phyloP scores from a whole-genome alignment of 2,329 filamentous ascomycete species.

The Rasamsonia emersonii region DNA sequence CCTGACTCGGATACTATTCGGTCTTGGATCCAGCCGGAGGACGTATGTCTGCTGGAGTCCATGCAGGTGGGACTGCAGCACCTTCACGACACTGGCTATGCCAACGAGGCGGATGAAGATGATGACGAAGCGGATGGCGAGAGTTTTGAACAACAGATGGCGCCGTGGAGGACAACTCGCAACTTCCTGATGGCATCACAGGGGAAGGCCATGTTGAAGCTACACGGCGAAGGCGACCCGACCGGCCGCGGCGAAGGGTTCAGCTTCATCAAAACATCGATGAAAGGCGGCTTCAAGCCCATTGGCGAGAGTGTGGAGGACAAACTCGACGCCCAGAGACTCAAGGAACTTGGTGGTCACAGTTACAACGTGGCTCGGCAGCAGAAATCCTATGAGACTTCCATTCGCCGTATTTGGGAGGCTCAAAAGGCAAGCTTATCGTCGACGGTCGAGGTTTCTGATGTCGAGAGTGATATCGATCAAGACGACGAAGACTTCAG shows the following conservation, averaged over 20 bases:
- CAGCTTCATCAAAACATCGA: conserved; percentile 94
- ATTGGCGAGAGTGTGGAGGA: conserved; percentile 82
- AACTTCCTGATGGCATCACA: conserved; percentile 91
- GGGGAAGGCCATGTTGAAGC: conserved; percentile 91
- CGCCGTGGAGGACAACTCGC: conserved; percentile 93
- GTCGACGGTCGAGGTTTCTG: conserved; percentile 65
- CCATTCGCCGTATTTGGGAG: conserved; percentile 87
- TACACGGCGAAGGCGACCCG: conserved; percentile 91
- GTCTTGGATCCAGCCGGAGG: conserved; percentile 86
- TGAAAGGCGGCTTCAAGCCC: conserved; percentile 96
- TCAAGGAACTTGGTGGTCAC: conserved; percentile 68
- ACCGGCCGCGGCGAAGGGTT: conserved; percentile 89
- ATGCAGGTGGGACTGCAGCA: conserved; percentile 95
- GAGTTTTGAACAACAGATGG: conserved; percentile 77
- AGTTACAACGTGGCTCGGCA: conserved; percentile 96
- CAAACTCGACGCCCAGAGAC: conserved; percentile 69
- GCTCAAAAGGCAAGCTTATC: conserved; percentile 72
- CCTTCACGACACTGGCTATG: conserved; percentile 83
- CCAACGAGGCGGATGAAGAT: conserved; percentile 58
- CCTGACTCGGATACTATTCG: conserved; percentile 76
- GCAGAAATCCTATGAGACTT: conserved; percentile 82
- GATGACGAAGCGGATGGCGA: conserved; percentile 60
- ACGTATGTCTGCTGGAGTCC: conserved; percentile 86
- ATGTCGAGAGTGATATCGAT: conserved; percentile 59
- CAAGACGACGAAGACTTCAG: conserved; percentile 40